Evolutionary conservation across 768 basidiomycete genomes (phyloP).

Genomic region (Amanita molliuscula): DNA sequence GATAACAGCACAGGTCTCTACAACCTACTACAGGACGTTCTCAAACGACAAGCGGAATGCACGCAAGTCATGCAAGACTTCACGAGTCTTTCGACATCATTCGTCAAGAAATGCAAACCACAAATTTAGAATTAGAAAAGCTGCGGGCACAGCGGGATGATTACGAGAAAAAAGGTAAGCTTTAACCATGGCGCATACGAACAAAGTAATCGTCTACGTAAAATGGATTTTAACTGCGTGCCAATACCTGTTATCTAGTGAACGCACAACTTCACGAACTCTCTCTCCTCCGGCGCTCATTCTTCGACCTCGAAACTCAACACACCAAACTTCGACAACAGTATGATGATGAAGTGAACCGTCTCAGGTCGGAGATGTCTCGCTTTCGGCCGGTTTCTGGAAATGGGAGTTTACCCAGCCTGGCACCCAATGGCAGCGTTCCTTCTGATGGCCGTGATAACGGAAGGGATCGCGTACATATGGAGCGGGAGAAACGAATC

Average conservation of each 20-base stretch:
- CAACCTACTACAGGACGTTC: conserved; percentile 30
- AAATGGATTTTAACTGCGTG: conserved; percentile 4
- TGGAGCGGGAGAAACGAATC: not conserved
- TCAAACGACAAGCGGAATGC: conserved; percentile 23
- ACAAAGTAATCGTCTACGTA: not conserved
- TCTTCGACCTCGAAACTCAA: conserved; percentile 75
- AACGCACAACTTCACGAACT: conserved; percentile 71
- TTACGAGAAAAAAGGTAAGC: conserved; percentile 68
- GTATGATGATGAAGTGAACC: conserved; percentile 65
- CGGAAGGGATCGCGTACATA: conserved; percentile 1
- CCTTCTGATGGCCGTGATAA: conserved; percentile 1
- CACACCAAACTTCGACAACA: conserved; percentile 65
- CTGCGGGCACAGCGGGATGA: conserved; percentile 69
- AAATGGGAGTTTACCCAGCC: not conserved
- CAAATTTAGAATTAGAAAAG: conserved; percentile 50
- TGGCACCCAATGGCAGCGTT: not conserved
- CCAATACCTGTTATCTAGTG: conserved; percentile 26
- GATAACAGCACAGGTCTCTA: conserved; percentile 32
- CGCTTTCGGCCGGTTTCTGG: conserved; percentile 23
- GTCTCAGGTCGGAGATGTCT: conserved; percentile 54
- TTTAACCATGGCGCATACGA: not conserved
- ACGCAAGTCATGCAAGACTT: conserved; percentile 27
- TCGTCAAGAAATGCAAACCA: conserved; percentile 67
- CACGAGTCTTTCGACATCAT: conserved; percentile 69
- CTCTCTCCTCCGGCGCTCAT: conserved; percentile 64